Evolutionary conservation across 148 eudicot genomes (phyloP), one percentile per base, ranked within the genome.

Genomic region (Rhododendron simsii): DNA sequence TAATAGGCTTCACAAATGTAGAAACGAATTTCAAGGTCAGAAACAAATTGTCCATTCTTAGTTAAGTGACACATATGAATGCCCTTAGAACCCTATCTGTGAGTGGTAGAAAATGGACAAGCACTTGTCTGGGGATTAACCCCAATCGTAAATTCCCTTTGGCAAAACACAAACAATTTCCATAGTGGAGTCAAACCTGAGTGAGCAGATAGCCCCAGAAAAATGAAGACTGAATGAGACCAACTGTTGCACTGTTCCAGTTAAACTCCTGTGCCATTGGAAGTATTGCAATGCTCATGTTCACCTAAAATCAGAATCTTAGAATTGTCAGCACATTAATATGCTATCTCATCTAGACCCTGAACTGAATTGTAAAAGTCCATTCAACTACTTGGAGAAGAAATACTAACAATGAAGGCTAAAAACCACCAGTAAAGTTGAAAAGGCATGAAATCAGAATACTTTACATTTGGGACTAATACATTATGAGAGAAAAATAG

Each of bases 201-300:
- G 99, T 97, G 80, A 97, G 98, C 71, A 97, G 93, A 88, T 97
- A 97, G 65, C 99, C 99, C 99, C 99, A 97, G 93, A 97, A 97
- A 89, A 97, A 97, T 77, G 99, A 97, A 37, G 99, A 97, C 85
- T 97, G 99, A 86, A 97, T 95, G 33, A 97, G 95, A 87, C 99
- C 99, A 89, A 97, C 99, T 55, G 98, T 97, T 80, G 98, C 90
- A 90, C 96, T 97, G 85, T 89, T 95, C 95, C 96, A 95, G 88
- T 90, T 92, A 89, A 92, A 97, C 88, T 97, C 93, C 92, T 94
- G 89, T 51, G 99, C 93, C 99, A 97, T 97, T 4, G 99, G 99
- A 85, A 97, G 98, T 88, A 97, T 95, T 83, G 99, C 99, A 82
- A 97, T 95, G 89, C 99, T 97, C 99, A 97, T 97, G 87, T 97